Percentiles rank a stretch among this genome's conserved stretches.
Evolutionary conservation across 768 basidiomycete genomes (phyloP).

Genomic region (Neoboletus brunneissimus): DNA sequence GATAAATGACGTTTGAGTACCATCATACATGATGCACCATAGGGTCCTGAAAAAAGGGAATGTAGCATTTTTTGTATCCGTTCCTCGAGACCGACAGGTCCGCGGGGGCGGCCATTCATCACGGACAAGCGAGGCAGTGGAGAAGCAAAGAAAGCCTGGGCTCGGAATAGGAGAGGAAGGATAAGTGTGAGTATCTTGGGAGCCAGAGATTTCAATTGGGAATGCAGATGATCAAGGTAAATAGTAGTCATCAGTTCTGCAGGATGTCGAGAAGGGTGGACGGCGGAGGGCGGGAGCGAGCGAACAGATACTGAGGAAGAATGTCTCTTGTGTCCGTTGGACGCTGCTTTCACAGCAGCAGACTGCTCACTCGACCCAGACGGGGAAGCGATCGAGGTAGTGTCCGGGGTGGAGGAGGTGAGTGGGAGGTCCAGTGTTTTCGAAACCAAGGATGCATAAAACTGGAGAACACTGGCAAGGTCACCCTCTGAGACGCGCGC

Average conservation of each 20-base stretch:
- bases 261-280: constrained; percentile 42
- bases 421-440: constrained; percentile 41
- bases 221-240: constrained; percentile 62
- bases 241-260: constrained; percentile 62
- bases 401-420: constrained; percentile 15
- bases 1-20: constrained; percentile 59
- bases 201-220: constrained; percentile 58
- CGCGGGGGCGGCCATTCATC: constrained; percentile 35
- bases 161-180: constrained; percentile 72
- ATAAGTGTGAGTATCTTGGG: constrained; percentile 52
- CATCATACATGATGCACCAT: constrained; percentile 60
- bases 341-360: constrained; percentile 15
- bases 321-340: constrained; percentile 53
- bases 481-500: constrained; percentile 61
- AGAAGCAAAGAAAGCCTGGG: constrained; percentile 59
- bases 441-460: constrained; percentile 60
- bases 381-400: constrained; percentile 27
- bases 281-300: constrained; percentile 36
- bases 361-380: constrained; percentile 32
- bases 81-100: constrained; percentile 44
- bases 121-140: constrained; percentile 69
- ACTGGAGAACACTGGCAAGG: constrained; percentile 52
- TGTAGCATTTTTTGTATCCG: constrained; percentile 55
- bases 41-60: constrained; percentile 60
- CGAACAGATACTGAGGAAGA: constrained; percentile 58